Base-by-base conservation (phyloP, 805 yeast species). In the Gaillardinia entomophila region DNA sequence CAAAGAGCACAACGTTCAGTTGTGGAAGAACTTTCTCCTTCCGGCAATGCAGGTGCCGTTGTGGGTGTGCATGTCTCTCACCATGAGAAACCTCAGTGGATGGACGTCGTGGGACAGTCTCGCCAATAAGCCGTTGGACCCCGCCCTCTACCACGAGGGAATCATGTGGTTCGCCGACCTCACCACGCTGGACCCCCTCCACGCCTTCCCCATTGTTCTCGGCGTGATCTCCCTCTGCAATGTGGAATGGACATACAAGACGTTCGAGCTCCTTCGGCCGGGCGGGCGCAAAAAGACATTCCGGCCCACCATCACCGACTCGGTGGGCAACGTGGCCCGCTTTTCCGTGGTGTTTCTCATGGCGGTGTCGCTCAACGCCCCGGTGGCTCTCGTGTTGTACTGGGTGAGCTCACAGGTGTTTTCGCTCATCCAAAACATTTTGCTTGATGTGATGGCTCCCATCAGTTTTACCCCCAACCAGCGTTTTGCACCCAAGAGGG, bases 331-430 rank as follows among this genome's bases (percentile, higher is more conserved):
- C 40, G 49, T 84, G 2, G 75, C 94, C 2, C 67, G 96, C 46
- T 66, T 85, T 41, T 77, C 90, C 15, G 76, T 84, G 32, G 77
- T 88, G 1, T 77, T 85, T 42, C 66, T 90, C 57, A 86, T 87
- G 82, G 88, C 87, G 4, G 66, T 88, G 13, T 70, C 95, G 0
- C 75, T 88, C 26, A 92, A 88, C 47, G 94, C 95, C 0, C 95
- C 97, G 0, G 65, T 80, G 18, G 86, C 94, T 0, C 60, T 89
- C 23, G 75, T 82, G 0, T 52, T 87, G n/a, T 90, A 89, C 58
- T 90, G 97, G 98, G 70, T 86, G 19, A 77, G 90, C 28, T 87
- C 96, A 0, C 89, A 87, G 51, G 45, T 71, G 3, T 89, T 69
- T 51, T 88, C 97, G 2, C 59, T 85, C 37, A 39, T 74, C 0